phyloP scores from a whole-genome alignment of 768 basidiomycete species.

The Hebeloma cylindrosporum region DNA sequence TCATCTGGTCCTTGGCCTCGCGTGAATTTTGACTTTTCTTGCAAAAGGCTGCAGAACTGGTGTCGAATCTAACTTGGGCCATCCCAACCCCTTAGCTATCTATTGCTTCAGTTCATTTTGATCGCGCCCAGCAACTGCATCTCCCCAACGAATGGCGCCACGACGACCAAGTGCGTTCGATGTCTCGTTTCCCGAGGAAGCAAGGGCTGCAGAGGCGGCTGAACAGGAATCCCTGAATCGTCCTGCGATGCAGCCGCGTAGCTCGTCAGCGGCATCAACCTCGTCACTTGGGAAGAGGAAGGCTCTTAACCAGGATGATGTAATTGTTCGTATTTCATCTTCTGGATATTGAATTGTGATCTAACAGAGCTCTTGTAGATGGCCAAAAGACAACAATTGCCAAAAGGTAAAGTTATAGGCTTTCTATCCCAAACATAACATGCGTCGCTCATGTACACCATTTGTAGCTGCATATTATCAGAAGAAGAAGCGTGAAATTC shows the following conservation, averaged over 20 bases:
- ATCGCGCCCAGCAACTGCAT: no score
- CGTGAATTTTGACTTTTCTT: no score
- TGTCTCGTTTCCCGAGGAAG: conserved; percentile 50
- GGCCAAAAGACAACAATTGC: conserved; percentile 26
- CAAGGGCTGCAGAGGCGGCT: conserved; percentile 8
- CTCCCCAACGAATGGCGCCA: conserved; percentile 22
- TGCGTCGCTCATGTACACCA: not conserved
- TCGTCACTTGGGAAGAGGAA: conserved; percentile 24
- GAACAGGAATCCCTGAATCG: not conserved
- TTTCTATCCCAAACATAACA: not conserved
- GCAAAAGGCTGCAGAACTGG: no score
- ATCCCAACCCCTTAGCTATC: no score
- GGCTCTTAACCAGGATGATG: conserved; percentile 12
- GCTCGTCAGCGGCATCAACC: conserved; percentile 15
- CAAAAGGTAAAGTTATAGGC: conserved; percentile 14
- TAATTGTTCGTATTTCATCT: not conserved
- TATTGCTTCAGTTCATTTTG: no score
- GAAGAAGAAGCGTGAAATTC: conserved; percentile 28
- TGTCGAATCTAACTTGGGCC: no score
- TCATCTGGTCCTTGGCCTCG: no score
- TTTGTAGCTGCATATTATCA: conserved; percentile 41
- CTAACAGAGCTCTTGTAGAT: conserved; percentile 16
- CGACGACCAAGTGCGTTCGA: conserved; percentile 56
- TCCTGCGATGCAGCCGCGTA: conserved; percentile 1
- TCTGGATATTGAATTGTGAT: not conserved